phyloP scores from a whole-genome alignment of 1,139 yeast species.

The Blastobotrys malaysiensis region DNA sequence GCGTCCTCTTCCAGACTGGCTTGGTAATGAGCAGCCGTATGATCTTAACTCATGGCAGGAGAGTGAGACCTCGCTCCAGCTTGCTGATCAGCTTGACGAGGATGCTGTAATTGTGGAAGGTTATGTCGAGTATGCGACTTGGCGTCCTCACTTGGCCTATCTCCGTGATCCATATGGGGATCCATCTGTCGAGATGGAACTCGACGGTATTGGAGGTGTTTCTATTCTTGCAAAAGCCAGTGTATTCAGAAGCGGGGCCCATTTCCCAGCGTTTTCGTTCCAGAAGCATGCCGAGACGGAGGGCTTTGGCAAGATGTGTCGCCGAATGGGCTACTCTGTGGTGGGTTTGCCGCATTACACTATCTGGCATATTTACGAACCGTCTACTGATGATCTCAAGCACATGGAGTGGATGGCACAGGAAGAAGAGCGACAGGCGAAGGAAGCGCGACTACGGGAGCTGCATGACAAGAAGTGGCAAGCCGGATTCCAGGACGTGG shows the following conservation, averaged over 20 bases:
- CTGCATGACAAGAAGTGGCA: slow-evolving; percentile 73
- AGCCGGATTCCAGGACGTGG: slow-evolving; percentile 70
- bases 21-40: slow-evolving; percentile 84
- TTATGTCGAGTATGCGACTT: slow-evolving; percentile 84
- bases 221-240: slow-evolving; percentile 74
- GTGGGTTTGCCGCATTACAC: slow-evolving; percentile 86
- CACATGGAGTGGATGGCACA: slow-evolving; percentile 98
- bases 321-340: slow-evolving; percentile 75
- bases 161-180: slow-evolving; percentile 82
- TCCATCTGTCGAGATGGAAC: slow-evolving; percentile 78
- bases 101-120: slow-evolving; percentile 92
- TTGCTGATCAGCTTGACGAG: slow-evolving; percentile 72
- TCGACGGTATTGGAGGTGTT: slow-evolving; percentile 91
- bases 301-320: slow-evolving; percentile 83
- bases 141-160: slow-evolving; percentile 89
- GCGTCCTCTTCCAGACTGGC: slow-evolving; percentile 89
- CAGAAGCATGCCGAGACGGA: slow-evolving; percentile 92
- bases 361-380: slow-evolving; percentile 90
- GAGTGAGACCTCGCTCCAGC: slow-evolving; percentile 71
- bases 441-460: slow-evolving; percentile 59
- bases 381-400: slow-evolving; percentile 77
- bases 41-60: slow-evolving; percentile 92
- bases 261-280: slow-evolving; percentile 87
- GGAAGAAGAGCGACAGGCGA: slow-evolving; percentile 71
- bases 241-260: slow-evolving; percentile 75